Base-by-base conservation (phyloP, 2,329 filamentous ascomycete species). In the Harringtonia aguacate region DNA sequence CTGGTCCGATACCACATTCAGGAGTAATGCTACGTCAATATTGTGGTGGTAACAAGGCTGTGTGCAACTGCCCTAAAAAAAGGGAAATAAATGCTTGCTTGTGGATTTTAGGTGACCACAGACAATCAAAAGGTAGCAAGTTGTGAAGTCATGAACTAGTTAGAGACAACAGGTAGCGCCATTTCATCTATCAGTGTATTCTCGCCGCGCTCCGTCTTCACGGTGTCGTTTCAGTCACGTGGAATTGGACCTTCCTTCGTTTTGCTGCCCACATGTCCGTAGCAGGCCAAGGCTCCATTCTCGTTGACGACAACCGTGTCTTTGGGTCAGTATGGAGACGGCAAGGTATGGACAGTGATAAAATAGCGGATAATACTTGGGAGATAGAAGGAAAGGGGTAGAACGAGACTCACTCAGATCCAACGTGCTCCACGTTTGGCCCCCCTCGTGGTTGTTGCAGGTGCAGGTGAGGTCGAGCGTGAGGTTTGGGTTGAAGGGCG, bases 221-320 rank as follows among this genome's bases (percentile, higher is more conserved):
- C n/a, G n/a, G n/a, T n/a, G n/a, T n/a, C n/a, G n/a, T n/a, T n/a
- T n/a, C n/a, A n/a, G n/a, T n/a, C n/a, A n/a, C n/a, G n/a, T n/a
- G n/a, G n/a, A n/a, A n/a, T n/a, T 4, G 20, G 30, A 43, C 53
- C 44, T 54, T 49, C 27, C 2, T 43, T 44, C 6, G 61, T 59
- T 52, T 58, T 60, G 53, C 62, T 64, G n/a, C 64, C 64, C 12
- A 55, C 41, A 28, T 57, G 54, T 30, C 53, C 53, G 47, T 60
- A 66, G 53, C 65, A 68, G 15, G 60, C 61, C 39, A 65, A 49
- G n/a, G 49, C 48, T 6, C 65, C 64, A 35, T 66, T 52, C 8
- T 55, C 53, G 44, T 66, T 61, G 51, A 57, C 61, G 24, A 67
- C 44, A 17, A 63, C 40, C 6, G 52, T 52, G 48, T 67, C 64